A percentile compares a stretch with the other conserved stretches of the same genome.
These are phyloP conservation scores for Acanthamoeba lenticulata DNA, from an alignment of 208 protist species.

Conservation along the genomic window DNA sequence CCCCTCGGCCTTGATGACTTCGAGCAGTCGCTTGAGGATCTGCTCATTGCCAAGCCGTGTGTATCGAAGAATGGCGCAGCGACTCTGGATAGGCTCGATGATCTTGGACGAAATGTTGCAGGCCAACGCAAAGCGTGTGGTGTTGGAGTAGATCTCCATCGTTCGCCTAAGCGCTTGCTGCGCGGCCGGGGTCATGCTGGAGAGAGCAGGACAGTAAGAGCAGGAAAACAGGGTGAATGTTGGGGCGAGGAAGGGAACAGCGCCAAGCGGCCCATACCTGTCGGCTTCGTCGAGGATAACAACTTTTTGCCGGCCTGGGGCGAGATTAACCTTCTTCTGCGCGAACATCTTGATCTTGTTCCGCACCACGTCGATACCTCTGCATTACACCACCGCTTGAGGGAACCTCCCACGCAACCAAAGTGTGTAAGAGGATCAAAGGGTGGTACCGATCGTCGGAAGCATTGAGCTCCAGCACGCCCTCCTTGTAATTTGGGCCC, in stretches of 20 bases:
- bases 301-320: constrained; percentile 94
- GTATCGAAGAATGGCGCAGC: constrained; percentile 94
- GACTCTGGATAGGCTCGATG: constrained; percentile 98
- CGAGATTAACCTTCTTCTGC: constrained; percentile 87
- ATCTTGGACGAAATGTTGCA: constrained; percentile 99
- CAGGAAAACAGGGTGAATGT: too few species aligned
- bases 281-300: constrained; percentile 99
- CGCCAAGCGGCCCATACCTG: constrained; percentile 86
- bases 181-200: constrained; percentile 96
- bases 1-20: constrained; percentile 93
- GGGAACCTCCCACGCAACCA: too few species aligned
- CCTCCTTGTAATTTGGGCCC: constrained; percentile 90
- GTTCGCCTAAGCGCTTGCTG: constrained; percentile 98
- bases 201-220: constrained; percentile 79
- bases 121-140: constrained; percentile 98
- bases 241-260: background rate
- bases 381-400: too few species aligned
- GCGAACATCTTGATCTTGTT: constrained; percentile 99
- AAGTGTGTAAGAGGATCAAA: background rate
- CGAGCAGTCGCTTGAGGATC: constrained; percentile 92
- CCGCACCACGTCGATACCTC: constrained; percentile 98
- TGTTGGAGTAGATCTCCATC: constrained; percentile 98
- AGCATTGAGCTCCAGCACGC: constrained; percentile 99
- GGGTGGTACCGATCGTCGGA: constrained; percentile 93
- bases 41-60: constrained; percentile 87